Evolutionary conservation across 768 basidiomycete genomes (phyloP).

Genomic region (Nevesoporus exiguus): DNA sequence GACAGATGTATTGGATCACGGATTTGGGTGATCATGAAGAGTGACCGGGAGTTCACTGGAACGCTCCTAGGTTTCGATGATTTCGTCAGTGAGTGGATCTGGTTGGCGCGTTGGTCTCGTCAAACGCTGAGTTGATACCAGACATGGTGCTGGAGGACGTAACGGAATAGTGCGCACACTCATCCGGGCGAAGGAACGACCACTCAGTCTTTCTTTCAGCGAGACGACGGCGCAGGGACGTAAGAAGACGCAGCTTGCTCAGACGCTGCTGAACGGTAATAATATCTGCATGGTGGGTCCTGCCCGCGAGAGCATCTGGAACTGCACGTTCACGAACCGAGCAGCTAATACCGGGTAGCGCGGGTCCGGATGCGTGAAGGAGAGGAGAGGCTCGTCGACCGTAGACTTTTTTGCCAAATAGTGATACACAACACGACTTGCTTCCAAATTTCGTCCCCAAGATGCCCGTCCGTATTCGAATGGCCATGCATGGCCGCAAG

Average conservation of each 20-base stretch:
- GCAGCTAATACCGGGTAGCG: conserved; percentile 68
- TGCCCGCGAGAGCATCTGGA: background rate
- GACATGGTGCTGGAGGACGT: conserved; percentile 97
- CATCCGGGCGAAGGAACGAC: background rate
- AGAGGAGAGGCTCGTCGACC: too few relatives aligned
- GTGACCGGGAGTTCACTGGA: conserved; percentile 94
- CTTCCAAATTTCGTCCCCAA: conserved; percentile 7
- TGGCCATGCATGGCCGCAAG: conserved; percentile 75
- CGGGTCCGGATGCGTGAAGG: conserved; percentile 50
- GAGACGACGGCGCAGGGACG: conserved; percentile 81
- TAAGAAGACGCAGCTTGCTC: conserved; percentile 77
- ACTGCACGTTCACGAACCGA: conserved; percentile 2
- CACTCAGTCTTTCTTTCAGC: conserved; percentile 39
- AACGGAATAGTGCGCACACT: conserved; percentile 78
- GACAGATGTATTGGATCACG: conserved; percentile 96
- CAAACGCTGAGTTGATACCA: conserved; percentile 26
- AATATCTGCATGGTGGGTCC: conserved; percentile 90
- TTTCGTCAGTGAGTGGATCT: conserved; percentile 86
- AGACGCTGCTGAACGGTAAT: conserved; percentile 90
- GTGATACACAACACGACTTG: conserved; percentile 13
- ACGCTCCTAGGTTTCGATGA: conserved; percentile 96
- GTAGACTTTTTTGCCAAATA: conserved; percentile 31
- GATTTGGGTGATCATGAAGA: conserved; percentile 99
- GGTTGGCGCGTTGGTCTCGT: background rate
- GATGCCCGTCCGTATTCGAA: conserved; percentile 84